phyloP scores from a whole-genome alignment of 768 basidiomycete genomes.

The Tephrocybe sp. region DNA sequence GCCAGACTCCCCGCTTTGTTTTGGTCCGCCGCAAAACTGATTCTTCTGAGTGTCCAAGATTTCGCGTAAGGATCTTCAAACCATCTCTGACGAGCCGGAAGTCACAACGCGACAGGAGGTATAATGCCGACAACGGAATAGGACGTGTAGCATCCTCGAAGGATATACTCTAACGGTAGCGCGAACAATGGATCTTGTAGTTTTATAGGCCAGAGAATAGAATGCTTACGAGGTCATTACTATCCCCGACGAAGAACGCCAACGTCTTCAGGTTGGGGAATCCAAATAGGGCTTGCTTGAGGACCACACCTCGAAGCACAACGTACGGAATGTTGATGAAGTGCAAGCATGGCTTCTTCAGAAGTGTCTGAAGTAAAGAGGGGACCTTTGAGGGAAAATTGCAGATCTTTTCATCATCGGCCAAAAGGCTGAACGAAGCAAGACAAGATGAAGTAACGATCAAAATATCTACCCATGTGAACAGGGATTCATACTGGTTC shows the following conservation, averaged over 20 bases:
- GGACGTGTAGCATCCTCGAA: not conserved
- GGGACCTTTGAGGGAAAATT: not conserved
- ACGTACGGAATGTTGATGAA: slow-evolving; percentile 4
- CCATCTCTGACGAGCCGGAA: not conserved
- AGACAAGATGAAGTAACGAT: not conserved
- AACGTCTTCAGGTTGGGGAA: not conserved
- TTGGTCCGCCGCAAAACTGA: not conserved
- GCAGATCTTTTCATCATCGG: slow-evolving; percentile 1
- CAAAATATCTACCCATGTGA: slow-evolving; percentile 1
- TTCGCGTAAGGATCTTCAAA: not conserved
- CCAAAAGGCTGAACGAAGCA: slow-evolving; percentile 2
- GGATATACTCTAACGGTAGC: not conserved
- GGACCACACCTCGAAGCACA: not conserved
- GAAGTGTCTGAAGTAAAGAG: not conserved
- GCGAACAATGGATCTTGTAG: not conserved
- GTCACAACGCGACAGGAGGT: not conserved
- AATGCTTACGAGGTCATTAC: not conserved
- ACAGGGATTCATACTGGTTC: not conserved
- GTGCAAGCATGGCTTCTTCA: not conserved
- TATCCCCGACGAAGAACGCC: not conserved
- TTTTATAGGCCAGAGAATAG: not conserved
- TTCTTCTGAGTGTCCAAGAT: not conserved
- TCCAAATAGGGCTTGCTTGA: not conserved
- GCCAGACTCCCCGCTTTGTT: no score
- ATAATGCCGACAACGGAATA: not conserved